Base-by-base conservation (phyloP, 192 early-diverging fungal species). In the Coemansia furcata region DNA sequence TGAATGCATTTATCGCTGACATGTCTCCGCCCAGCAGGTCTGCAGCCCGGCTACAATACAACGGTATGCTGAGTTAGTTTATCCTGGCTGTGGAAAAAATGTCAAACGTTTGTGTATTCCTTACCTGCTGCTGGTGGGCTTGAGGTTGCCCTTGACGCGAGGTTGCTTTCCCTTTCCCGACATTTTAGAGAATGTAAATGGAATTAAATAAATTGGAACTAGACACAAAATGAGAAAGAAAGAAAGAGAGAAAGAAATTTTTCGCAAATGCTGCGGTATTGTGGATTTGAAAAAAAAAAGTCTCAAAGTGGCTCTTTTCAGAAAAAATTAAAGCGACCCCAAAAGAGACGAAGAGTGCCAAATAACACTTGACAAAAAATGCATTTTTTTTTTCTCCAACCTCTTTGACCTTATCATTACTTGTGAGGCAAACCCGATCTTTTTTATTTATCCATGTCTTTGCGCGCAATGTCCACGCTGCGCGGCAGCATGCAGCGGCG, bases 101-200 rank as follows among this genome's bases (percentile, higher is more conserved):
- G 10, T 57, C 12, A 14, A 49, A 19, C 8, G 1, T 12, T 17
- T 36, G 6, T 30, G 11, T 44, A 36, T 29, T 49, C 29, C 61
- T 62, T 88, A 94, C 93, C 93, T 93, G 88, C 90, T 92, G 68
- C 87, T 93, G 17, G 93, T 89, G 21, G 93, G 91, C 72, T 92
- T 87, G 52, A 89, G 82, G 69, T 93, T 94, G 59, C 93, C 92
- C 82, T 95, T 96, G 44, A 90, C 89, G 64, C 92, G 85, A 36
- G 88, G 83, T 42, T 85, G 77, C 43, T 87, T 91, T 63, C 86
- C 67, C 43, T 80, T 80, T 49, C 70, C 67, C 21, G 75, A 78
- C 76, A 77, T 78, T 75, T 58, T 37, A 42, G 67, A 11, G 26
- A 38, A 15, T 3, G 40, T 15, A 42, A 23, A 39, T 15, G n/a